Conservation (phyloP, 345 rosid species). For the Eucalyptus erythrocorys region DNA sequence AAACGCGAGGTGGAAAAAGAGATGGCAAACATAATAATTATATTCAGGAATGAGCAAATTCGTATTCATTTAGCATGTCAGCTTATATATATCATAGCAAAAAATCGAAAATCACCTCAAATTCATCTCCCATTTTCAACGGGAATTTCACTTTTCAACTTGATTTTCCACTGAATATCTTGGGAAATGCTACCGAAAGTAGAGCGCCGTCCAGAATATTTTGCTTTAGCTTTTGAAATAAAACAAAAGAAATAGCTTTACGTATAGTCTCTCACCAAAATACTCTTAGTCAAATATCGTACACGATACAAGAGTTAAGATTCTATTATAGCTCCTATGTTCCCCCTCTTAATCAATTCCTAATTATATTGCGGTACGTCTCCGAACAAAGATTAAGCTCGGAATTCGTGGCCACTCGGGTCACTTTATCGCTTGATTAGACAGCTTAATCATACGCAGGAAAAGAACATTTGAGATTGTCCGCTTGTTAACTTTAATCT, state of each 20-base stretch:
- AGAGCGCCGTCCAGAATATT: not conserved
- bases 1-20: not conserved
- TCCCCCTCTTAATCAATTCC: not conserved
- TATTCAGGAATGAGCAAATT: not conserved
- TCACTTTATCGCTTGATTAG: not conserved
- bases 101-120: not conserved
- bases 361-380: not conserved
- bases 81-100: not conserved
- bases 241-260: not conserved
- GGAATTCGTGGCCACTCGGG: not conserved
- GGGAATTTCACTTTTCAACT: not conserved
- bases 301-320: not conserved
- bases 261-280: not conserved
- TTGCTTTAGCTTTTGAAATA: not conserved
- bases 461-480: not conserved
- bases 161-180: not conserved
- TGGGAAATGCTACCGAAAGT: not conserved
- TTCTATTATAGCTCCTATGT: not conserved
- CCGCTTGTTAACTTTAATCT: not conserved
- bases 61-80: not conserved
- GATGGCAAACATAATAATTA: not conserved
- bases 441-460: not conserved
- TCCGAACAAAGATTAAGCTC: not conserved
- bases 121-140: not conserved
- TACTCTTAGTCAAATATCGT: not conserved